Evolutionary conservation across 2,329 filamentous ascomycete species (phyloP), one percentile per base, ranked within the genome.

Genomic region (Pseudogymnoascus sp.): DNA sequence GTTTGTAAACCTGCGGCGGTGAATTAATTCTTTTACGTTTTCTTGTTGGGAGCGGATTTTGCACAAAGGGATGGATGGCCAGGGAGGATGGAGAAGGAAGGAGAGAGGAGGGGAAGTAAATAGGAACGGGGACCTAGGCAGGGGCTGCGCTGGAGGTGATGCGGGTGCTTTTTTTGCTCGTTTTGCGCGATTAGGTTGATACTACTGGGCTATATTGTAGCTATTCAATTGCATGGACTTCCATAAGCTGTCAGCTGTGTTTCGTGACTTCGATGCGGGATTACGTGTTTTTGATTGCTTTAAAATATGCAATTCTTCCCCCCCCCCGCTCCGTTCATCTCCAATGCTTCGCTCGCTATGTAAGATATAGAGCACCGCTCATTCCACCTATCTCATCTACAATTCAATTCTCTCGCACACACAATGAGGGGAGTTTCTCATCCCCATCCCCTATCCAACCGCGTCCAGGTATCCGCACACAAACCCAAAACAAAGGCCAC

Each of bases 111-210:
- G 14, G 7, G 23, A 8, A 25, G 51, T 57, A 57, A 57, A 57
- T 57, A 57, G 3, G 48, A 19, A 34, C 13, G 11, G 23, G 21
- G 14, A 23, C 23, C 45, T 28, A n/a, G n/a, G 16, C n/a, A 11
- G 28, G 28, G 51, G 28, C 51, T 4, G 10, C 51, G 51, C 28
- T 2, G 51, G 51, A 21, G 23, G 25, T 54, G 48, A 31, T 54
- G 23, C 25, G 23, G 23, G 23, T 25, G 23, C 23, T 25, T 4
- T 31, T 54, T 23, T 34, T 34, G 51, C 51, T 57, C 25, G 51
- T 57, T 54, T 54, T 31, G 51, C 51, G 51, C 51, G 51, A 57
- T 57, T 57, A 57, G 51, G 51, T 57, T 34, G 51, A 57, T 57
- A 57, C 16, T 57, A 16, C 51, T 57, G 51, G 51, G 51, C 51